Evolutionary conservation across 345 rosid species (phyloP), one percentile per base, ranked within the genome.

Genomic region (Hirschfeldia incana): DNA sequence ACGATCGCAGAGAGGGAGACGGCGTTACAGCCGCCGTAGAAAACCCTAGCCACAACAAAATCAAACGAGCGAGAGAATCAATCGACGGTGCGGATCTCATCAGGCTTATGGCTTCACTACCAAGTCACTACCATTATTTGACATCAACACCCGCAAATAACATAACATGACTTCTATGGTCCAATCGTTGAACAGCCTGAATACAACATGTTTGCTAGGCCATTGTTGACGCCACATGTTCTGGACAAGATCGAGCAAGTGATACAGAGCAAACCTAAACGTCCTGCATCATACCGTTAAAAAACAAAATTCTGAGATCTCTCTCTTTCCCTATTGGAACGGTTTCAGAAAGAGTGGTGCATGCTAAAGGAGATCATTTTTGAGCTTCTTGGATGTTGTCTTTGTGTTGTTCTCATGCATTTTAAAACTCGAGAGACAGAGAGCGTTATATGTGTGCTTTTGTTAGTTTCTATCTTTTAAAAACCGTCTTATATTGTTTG

Each of bases 161-260:
- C 21, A 21, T 21, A 21, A 21, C 21, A 21, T 21, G 21, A 21
- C 21, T 21, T 21, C 21, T 21, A 21, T 51, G 98, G 99, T 60
- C 99, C 99, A 5, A 85, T 95, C 4, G 99, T 91, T n/a, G 99
- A 95, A 72, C 99, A 95, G 81, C 98, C 99, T 0, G 97, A 93
- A 80, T 95, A 95, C 82, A 95, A 93, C 82, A 57, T 95, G 75
- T 81, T 95, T 44, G 86, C 92, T 61, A 89, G 99, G 83, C 92
- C 96, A 21, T 74, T 90, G 69, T 73, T 95, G 79, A 95, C 99
- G 65, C 96, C 98, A 67, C 71, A 87, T 13, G 89, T 95, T 76
- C 78, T 95, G 88, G 98, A 95, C 81, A 95, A 88, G 90, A 95
- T 95, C 0, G 98, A 93, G 81, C 87, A 89, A 49, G 84, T 88